These are phyloP conservation scores for Hanseniaspora meyeri DNA, from an alignment of 805 yeast species.

Conservation along the genomic window DNA sequence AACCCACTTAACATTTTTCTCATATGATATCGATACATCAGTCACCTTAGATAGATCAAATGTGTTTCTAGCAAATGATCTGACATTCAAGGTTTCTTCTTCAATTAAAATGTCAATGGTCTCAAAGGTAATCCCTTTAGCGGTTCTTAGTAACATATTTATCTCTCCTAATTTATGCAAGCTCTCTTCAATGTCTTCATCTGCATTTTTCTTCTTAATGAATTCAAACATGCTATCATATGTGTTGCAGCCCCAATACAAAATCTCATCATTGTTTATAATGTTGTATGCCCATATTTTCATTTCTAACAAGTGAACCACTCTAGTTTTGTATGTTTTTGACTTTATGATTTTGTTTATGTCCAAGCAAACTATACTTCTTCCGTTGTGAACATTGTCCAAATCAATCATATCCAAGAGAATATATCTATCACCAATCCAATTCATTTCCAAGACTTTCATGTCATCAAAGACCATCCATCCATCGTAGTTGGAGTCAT, in stretches of 20 bases:
- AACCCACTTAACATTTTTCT: conserved; percentile 22
- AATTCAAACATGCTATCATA: not conserved
- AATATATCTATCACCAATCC: conserved; percentile 26
- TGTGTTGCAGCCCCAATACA: conserved; percentile 11
- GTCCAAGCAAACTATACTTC: conserved; percentile 10
- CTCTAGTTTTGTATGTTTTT: not conserved
- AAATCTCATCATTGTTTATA: not conserved
- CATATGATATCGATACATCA: not conserved
- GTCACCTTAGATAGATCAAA: conserved; percentile 1
- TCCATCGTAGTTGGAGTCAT: not conserved
- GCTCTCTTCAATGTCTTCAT: conserved; percentile 12
- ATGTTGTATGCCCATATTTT: conserved; percentile 13
- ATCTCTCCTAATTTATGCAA: conserved; percentile 25
- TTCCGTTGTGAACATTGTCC: not conserved
- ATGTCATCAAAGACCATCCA: conserved; percentile 24
- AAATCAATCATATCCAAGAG: conserved; percentile 21
- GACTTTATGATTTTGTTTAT: not conserved
- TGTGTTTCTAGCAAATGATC: conserved; percentile 14
- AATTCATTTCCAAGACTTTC: conserved; percentile 22
- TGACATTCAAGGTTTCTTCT: conserved; percentile 18
- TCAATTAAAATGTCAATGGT: conserved; percentile 24
- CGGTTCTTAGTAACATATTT: conserved; percentile 15
- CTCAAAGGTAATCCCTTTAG: conserved; percentile 15
- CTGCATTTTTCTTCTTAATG: not conserved
- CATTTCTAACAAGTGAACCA: conserved; percentile 5